Conservation (phyloP, 75 land plant species). For the Adiantum capillusveneris region DNA sequence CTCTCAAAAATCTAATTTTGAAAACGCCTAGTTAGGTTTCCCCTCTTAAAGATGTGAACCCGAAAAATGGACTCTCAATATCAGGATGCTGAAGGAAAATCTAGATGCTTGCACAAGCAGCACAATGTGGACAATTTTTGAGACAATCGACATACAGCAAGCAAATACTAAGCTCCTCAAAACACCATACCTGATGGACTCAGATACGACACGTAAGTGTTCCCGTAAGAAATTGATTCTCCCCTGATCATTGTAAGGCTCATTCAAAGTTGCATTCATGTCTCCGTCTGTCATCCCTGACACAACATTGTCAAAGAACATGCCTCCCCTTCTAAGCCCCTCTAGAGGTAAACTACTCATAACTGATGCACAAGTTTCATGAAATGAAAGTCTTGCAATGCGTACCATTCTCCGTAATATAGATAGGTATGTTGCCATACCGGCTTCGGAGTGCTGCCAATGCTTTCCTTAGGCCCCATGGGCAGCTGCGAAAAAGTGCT, state of each 20-base stretch:
- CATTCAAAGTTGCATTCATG: not conserved
- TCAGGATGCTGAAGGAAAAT: too few relatives aligned
- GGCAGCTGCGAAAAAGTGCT: conserved; percentile 4
- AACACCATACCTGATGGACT: conserved; percentile 9
- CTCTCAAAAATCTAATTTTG: too few relatives aligned
- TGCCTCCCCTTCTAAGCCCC: not conserved
- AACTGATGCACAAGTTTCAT: too few relatives aligned
- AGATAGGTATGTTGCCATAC: conserved; percentile 27
- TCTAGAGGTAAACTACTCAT: too few relatives aligned
- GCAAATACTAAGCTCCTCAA: not conserved
- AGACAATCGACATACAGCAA: too few relatives aligned
- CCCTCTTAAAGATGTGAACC: too few relatives aligned
- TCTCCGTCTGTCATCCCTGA: conserved; percentile 9
- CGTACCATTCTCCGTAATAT: conserved; percentile 38
- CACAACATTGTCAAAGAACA: not conserved
- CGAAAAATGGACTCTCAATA: too few relatives aligned
- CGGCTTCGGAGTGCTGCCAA: conserved; percentile 6
- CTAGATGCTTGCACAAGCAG: too few relatives aligned
- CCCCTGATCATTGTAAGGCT: conserved; percentile 3
- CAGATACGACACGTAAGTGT: not conserved
- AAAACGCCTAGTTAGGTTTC: too few relatives aligned
- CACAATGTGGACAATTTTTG: too few relatives aligned
- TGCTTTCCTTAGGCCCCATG: conserved; percentile 13
- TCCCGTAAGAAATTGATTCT: conserved; percentile 1
- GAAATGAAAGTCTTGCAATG: not conserved